Conservation (phyloP, 225 moss, liverwort and hornwort genomes). For the Bryoerythrophyllum caledonicum region DNA sequence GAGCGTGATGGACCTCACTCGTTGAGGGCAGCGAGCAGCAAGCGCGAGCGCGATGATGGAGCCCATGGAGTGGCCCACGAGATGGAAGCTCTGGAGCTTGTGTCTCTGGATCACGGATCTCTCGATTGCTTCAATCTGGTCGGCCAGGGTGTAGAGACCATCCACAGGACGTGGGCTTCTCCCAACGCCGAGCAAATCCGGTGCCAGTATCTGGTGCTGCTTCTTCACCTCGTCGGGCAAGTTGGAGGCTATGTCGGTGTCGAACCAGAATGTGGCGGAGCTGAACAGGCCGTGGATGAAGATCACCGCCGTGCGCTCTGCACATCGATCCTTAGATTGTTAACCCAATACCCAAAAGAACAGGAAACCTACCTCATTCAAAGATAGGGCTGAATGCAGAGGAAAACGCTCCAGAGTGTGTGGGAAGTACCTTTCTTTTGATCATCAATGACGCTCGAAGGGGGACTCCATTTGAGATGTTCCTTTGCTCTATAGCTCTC, state of each 20-base stretch:
- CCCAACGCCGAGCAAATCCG: constrained; percentile 69
- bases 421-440: constrained; percentile 22
- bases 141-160: constrained; percentile 54
- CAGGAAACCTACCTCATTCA: not conserved
- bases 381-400: not conserved
- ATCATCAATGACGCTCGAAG: constrained; percentile 8
- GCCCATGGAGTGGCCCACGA: constrained; percentile 81
- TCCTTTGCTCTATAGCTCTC: constrained; percentile 1
- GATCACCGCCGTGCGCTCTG: constrained; percentile 54
- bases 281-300: constrained; percentile 81
- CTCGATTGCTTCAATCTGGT: constrained; percentile 71
- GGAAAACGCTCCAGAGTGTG: not conserved
- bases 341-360: not conserved
- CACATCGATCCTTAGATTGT: constrained; percentile 4
- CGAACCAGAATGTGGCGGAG: constrained; percentile 77
- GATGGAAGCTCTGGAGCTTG: constrained; percentile 53
- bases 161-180: constrained; percentile 68
- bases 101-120: constrained; percentile 53
- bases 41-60: constrained; percentile 56
- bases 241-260: constrained; percentile 42
- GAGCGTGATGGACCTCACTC: constrained; percentile 61
- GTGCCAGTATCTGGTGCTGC: constrained; percentile 52
- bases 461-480: not conserved
- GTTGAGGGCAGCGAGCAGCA: constrained; percentile 59
- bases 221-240: constrained; percentile 37